Conservation (phyloP, 805 yeast genomes). For the Ogataea paradorogensis region DNA sequence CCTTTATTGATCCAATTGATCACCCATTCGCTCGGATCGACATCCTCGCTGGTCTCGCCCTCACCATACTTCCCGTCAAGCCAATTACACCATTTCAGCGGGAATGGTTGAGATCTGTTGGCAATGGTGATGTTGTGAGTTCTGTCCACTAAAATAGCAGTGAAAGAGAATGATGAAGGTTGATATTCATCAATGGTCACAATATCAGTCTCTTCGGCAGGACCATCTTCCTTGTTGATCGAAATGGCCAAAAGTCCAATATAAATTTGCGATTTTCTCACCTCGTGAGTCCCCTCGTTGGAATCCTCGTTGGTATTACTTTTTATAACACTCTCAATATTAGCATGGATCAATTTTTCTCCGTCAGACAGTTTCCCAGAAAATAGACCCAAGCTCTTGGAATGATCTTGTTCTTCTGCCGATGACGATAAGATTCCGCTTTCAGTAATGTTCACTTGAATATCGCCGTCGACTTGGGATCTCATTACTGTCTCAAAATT, state of each 20-base stretch:
- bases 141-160: constrained; percentile 72
- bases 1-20: constrained; percentile 78
- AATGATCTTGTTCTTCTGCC: constrained; percentile 26
- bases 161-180: constrained; percentile 65
- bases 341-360: constrained; percentile 84
- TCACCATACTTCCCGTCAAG: constrained; percentile 45
- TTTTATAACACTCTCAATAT: constrained; percentile 67
- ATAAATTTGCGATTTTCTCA: constrained; percentile 28
- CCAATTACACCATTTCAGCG: constrained; percentile 92
- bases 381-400: constrained; percentile 62
- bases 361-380: constrained; percentile 79
- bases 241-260: constrained; percentile 34
- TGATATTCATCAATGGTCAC: constrained; percentile 45
- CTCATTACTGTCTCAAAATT: constrained; percentile 62
- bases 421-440: constrained; percentile 37
- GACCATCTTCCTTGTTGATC: constrained; percentile 18
- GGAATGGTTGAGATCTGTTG: constrained; percentile 86
- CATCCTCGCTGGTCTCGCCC: constrained; percentile 29
- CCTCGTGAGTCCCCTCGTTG: constrained; percentile 4
- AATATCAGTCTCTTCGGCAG: constrained; percentile 27
- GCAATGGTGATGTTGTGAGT: constrained; percentile 71
- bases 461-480: constrained; percentile 74
- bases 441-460: constrained; percentile 57
- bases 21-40: constrained; percentile 83
- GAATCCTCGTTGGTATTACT: constrained; percentile 6